Base-by-base conservation (phyloP, 495 filamentous ascomycete species). In the Tuber umbilicatum region DNA sequence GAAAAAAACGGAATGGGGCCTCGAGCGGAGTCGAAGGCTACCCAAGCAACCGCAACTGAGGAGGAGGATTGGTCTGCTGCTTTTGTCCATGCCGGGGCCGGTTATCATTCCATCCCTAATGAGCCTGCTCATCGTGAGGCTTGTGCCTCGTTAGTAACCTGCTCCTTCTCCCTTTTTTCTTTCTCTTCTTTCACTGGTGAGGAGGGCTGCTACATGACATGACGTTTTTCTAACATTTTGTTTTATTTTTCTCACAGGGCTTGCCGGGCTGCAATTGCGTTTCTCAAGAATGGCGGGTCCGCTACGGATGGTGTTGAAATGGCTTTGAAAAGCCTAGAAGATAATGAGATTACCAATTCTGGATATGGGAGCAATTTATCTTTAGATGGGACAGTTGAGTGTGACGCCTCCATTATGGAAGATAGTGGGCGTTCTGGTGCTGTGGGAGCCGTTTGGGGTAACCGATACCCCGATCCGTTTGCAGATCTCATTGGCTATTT, bases 351-450 rank as follows among this genome's bases (percentile, higher is more conserved):
- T 80, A 98, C 96, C 37, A 99, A 99, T 83, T 91, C 94, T 23
- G 95, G 96, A 23, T 97, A 91, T 79, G 96, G 96, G 43, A 98
- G 96, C 84, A 99, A 99, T 80, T 84, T 97, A n/a, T 89, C 90
- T 69, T 90, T 94, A 70, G 91, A 97, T 77, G 95, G 95, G 4
- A 88, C 89, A 23, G 95, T 97, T 38, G 96, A 99, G 82, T 93
- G 94, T 80, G 95, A 99, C 84, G 96, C 95, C 45, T 92, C 92
- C 0, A 89, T 99, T 50, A 90, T 98, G 50, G 94, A 99, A 80
- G 92, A 97, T 80, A 85, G 89, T 68, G 95, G 95, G 17, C 89
- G 93, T 78, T 97, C 94, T 83, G 95, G 95, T 73, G 95, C 93
- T 70, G 95, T 91, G 80, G 96, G 94, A 76, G 96, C 95, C 47